Evolutionary conservation across 2,329 filamentous ascomycete genomes (phyloP), one percentile per base, ranked within the genome.

Genomic region (Stagonosporopsis cucurbitacearum): DNA sequence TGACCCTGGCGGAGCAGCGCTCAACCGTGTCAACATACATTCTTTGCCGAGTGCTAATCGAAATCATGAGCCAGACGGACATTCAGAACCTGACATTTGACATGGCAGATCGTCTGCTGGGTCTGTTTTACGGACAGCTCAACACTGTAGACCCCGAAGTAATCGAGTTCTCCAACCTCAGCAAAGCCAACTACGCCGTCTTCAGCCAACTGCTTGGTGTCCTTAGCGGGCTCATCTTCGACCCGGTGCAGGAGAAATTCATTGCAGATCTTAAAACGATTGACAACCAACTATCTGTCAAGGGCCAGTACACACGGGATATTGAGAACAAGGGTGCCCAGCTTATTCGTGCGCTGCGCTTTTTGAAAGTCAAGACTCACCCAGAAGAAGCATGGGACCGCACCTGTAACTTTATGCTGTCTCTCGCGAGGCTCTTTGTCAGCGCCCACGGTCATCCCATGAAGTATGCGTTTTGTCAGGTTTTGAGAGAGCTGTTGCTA

Each of bases 11-110:
- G 2, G 95, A 99, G 77, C 88, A 94, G 48, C 88, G 92, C 36
- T 96, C 94, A 5, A 96, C 91, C 0, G 91, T 96, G 3, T 97
- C 96, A 1, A 96, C 97, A 45, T 99, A 96, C 71, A 90, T 99
- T 19, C 85, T 99, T 3, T 99, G 95, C 71, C 87, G 95, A 26
- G 94, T 98, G 7, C 80, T 99, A 45, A 89, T 97, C 51, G 92
- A 98, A 73, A 93, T 99, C 44, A 95, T 98, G 73, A 88, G 89
- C 35, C 92, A 98, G 75, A 97, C 92, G 67, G 93, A 84, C 25
- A 79, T 98, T 40, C 83, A 87, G 30, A 89, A 87, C 19, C 91
- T 99, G 63, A 96, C 91, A 6, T 82, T 87, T 1, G 94, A 97
- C 65, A 96, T 97, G 86, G 93, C 96, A 57, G 91, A 95, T 59